Evolutionary conservation across 2,329 filamentous ascomycete species (phyloP), one percentile per base, ranked within the genome.

Genomic region (Coccinonectria pachysandricola): DNA sequence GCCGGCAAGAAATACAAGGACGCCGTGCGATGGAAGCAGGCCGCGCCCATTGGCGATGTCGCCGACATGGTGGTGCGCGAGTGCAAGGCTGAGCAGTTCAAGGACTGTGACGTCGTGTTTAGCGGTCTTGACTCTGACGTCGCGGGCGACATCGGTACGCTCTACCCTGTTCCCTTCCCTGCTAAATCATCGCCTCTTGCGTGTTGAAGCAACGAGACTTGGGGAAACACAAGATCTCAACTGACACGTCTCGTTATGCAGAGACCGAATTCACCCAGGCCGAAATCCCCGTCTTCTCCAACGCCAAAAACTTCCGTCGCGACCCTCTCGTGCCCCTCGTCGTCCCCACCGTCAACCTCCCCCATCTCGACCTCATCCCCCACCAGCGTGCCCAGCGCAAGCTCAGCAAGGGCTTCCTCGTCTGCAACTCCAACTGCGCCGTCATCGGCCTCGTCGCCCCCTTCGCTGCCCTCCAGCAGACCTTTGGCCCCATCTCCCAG

Each of bases 361-460:
- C 73, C 21, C 88, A 96, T 58, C 71, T 95, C 46, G 73, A 80
- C 49, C 69, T 95, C 35, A 88, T 96, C 51, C 79, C 81, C n/a
- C 78, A 92, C 57, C 88, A 96, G 62, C 72, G 83, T 36, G 67
- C 74, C 49, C 68, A 80, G 21, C 73, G 81, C 54, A 63, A 64
- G 15, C 66, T 94, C 22, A 64, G 79, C 36, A 86, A 82, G 59
- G 91, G 91, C 13, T 94, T 96, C 63, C 63, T 96, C 19, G 85
- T 95, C 34, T 96, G 88, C 71, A 96, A 96, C 65, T 93, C 85
- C 40, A 96, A 96, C 64, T 98, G 91, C 61, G 88, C 88, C 30
- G 88, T 95, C 49, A 94, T 96, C 46, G 88, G 88, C 24, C 75
- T 96, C 32, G 88, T 95, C 35, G 92, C 94, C 37, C 91, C 91